phyloP scores from a whole-genome alignment of 352 stramenopile species.

The Globisporangium nodosum region DNA sequence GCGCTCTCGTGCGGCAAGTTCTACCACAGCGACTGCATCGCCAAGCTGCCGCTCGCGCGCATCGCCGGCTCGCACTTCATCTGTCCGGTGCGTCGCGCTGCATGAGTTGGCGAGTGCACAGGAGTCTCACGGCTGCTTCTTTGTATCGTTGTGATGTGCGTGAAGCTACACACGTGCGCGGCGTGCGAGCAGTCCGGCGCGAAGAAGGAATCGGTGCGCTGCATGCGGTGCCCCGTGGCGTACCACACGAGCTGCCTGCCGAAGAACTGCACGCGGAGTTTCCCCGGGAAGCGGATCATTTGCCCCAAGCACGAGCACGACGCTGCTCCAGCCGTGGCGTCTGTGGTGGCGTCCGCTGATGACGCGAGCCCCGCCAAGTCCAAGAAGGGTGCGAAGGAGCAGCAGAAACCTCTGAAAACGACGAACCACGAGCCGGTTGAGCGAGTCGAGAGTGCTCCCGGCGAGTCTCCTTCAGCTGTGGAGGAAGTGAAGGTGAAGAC shows the following conservation, averaged over 20 bases:
- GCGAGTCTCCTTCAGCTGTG: neutral
- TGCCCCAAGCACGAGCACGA: constrained; percentile 47
- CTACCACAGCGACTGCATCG: constrained; percentile 80
- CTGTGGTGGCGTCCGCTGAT: neutral
- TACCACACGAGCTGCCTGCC: constrained; percentile 80
- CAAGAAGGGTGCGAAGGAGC: neutral
- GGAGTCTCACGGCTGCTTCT: too few species aligned
- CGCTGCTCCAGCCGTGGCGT: neutral
- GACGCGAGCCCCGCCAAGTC: neutral
- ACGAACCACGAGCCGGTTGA: neutral
- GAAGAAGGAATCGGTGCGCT: constrained; percentile 77
- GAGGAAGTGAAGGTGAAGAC: constrained; percentile 16
- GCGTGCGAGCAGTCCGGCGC: constrained; percentile 69
- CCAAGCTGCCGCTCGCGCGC: constrained; percentile 64
- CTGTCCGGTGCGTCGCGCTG: constrained; percentile 38
- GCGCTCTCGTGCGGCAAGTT: constrained; percentile 82
- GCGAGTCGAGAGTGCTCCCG: neutral
- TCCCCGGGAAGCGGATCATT: constrained; percentile 71
- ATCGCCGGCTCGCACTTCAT: constrained; percentile 82
- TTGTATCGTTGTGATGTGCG: neutral
- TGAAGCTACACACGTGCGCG: constrained; percentile 69
- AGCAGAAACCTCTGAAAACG: neutral
- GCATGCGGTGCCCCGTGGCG: constrained; percentile 69
- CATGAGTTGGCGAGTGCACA: too few species aligned
- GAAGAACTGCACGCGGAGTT: constrained; percentile 33